phyloP scores from a whole-genome alignment of 148 eudicot genomes.

The Rhododendron ovatum region DNA sequence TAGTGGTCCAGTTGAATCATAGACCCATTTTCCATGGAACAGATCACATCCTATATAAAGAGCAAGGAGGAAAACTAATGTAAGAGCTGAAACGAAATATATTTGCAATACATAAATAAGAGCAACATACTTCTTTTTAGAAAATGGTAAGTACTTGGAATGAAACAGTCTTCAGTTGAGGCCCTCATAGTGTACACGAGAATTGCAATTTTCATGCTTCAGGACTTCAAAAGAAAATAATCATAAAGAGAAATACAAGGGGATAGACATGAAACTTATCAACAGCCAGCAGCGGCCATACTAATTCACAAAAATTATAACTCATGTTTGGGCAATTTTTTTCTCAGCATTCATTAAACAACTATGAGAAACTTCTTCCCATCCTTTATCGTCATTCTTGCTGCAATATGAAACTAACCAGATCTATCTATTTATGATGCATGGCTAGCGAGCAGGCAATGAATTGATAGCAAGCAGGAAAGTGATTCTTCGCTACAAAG shows the following conservation, averaged over 20 bases:
- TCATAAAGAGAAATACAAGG: background rate
- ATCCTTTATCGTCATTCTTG: background rate
- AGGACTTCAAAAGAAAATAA: background rate
- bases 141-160: background rate
- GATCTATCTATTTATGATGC: background rate
- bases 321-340: background rate
- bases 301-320: no score
- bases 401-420: background rate
- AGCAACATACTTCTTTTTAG: background rate
- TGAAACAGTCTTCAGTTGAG: background rate
- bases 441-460: background rate
- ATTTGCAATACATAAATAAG: background rate
- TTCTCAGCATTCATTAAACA: background rate
- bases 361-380: background rate
- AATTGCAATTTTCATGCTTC: background rate
- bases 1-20: slow-evolving; percentile 64
- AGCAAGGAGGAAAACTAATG: slow-evolving; percentile 7
- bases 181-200: background rate
- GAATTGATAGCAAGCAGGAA: background rate
- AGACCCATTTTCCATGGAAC: slow-evolving; percentile 82
- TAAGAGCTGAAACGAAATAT: background rate
- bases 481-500: background rate
- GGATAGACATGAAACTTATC: background rate
- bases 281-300: background rate
- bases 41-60: slow-evolving; percentile 63